Base-by-base conservation (phyloP, 495 filamentous ascomycete genomes). In the Penicillium pancosmium region DNA sequence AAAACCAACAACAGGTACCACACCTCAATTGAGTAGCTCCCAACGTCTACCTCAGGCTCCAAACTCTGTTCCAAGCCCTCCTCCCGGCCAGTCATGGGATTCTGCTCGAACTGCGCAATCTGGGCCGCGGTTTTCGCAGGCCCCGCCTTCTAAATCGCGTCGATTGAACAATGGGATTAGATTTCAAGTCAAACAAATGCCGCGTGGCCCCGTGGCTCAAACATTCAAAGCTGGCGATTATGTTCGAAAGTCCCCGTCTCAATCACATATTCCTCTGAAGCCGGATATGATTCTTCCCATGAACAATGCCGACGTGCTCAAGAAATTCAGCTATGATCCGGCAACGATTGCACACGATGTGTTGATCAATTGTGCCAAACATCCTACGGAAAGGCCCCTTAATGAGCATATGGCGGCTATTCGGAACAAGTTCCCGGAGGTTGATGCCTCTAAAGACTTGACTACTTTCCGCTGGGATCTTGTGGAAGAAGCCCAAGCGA, bases 381-480 rank as follows among this genome's bases (percentile, higher is more conserved):
- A 89, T 65, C 86, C 87, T 0, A 78, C 77, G 11, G 80, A 84
- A 62, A 67, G 74, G 4, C 53, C 61, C 6, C 62, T 91, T 16
- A 91, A 91, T 60, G 69, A 75, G 44, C 88, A 90, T 70, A 70
- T 90, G 18, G 68, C 80, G 5, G 44, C 63, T 7, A 59, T 90
- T 3, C 77, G 71, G 19, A 59, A 69, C 4, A 70, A 57, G 4
- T 74, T 87, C 34, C 36, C 56, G 4, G 62, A 68, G n/a, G 66
- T 87, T 2, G 73, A 74, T 53, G 52, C 59, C 38, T 63, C 65
- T 12, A 72, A 76, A 9, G 86, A 91, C 66, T 64, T 91, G 12
- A 68, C 68, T n/a, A 89, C 86, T 1, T 74, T 91, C 21, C 71
- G 80, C 33, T 91, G 88, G 88, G 88, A 90, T 68, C 49, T 88